Evolutionary conservation across 2,329 filamentous ascomycete species (phyloP).

Genomic region (Cordyceps cicadae): DNA sequence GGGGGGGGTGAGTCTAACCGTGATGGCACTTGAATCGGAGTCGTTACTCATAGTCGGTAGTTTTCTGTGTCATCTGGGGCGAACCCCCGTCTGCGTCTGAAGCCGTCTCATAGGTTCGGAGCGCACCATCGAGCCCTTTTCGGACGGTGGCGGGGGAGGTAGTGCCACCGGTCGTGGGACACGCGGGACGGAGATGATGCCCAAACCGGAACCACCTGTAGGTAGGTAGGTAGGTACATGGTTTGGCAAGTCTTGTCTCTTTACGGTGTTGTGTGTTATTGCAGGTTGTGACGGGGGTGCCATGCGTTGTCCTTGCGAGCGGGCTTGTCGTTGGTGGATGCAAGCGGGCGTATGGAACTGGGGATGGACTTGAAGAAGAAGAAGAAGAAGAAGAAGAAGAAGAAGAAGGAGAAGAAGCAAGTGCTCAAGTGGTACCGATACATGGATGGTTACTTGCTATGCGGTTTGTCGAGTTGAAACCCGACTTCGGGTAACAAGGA

Average conservation of each 20-base stretch:
- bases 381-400: too few relatives aligned
- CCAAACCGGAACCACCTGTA: constrained; percentile 8
- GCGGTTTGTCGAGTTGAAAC: not conserved
- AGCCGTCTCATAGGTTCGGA: not conserved
- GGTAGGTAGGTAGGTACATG: not conserved
- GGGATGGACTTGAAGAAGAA: too few relatives aligned
- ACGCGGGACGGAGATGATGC: constrained; percentile 10
- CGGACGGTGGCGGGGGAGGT: not conserved
- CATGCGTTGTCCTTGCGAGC: not conserved
- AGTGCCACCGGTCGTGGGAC: not conserved
- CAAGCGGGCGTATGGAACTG: too few relatives aligned
- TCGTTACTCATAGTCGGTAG: not conserved
- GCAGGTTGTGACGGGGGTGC: constrained; percentile 1
- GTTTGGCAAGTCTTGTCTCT: not conserved
- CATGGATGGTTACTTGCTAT: too few relatives aligned
- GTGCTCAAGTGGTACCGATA: too few relatives aligned
- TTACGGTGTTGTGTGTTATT: too few relatives aligned
- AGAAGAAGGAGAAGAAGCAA: too few relatives aligned
- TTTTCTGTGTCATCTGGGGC: not conserved
- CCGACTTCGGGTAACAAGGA: not conserved
- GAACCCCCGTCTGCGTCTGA: not conserved
- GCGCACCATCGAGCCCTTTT: constrained; percentile 1
- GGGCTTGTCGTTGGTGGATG: not conserved
- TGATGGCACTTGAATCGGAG: not conserved
- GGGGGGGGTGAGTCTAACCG: not conserved